A percentile compares a stretch with the other conserved stretches of the same genome.
These are phyloP conservation scores for Apophysomyces ossiformis DNA, from an alignment of 371 early-diverging fungal genomes.

Conservation along the genomic window DNA sequence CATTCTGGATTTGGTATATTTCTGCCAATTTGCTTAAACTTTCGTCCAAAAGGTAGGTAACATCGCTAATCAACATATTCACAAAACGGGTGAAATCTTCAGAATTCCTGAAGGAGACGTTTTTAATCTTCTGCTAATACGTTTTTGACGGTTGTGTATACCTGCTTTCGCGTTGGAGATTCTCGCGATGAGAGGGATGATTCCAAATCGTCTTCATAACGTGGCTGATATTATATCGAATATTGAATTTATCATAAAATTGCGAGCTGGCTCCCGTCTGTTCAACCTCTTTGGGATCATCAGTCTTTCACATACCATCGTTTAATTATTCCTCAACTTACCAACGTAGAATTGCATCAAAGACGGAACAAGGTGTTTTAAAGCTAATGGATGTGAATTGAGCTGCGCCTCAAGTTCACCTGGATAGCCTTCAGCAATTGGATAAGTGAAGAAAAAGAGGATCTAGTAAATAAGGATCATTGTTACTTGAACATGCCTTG, in stretches of 20 bases:
- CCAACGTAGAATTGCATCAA: constrained; percentile 91
- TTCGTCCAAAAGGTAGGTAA: constrained; percentile 95
- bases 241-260: constrained; percentile 98
- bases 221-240: constrained; percentile 95
- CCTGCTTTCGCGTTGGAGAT: constrained; percentile 64
- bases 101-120: constrained; percentile 39
- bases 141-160: constrained; percentile 26
- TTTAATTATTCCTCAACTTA: constrained; percentile 31
- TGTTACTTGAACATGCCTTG: too few relatives aligned
- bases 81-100: constrained; percentile 89
- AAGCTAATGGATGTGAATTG: constrained; percentile 74
- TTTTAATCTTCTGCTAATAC: neutral
- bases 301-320: too few relatives aligned
- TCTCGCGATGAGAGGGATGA: constrained; percentile 66
- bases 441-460: constrained; percentile 75
- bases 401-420: constrained; percentile 74
- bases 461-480: constrained; percentile 46
- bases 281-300: constrained; percentile 75
- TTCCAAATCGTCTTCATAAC: constrained; percentile 89
- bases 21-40: constrained; percentile 84
- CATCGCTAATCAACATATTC: constrained; percentile 95
- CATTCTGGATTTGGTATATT: constrained; percentile 81
- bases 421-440: constrained; percentile 46
- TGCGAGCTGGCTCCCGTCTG: constrained; percentile 91
- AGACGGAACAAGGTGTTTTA: constrained; percentile 76